Evolutionary conservation across 805 yeast genomes (phyloP).

Genomic region (Lipomyces spencermartinsiae): DNA sequence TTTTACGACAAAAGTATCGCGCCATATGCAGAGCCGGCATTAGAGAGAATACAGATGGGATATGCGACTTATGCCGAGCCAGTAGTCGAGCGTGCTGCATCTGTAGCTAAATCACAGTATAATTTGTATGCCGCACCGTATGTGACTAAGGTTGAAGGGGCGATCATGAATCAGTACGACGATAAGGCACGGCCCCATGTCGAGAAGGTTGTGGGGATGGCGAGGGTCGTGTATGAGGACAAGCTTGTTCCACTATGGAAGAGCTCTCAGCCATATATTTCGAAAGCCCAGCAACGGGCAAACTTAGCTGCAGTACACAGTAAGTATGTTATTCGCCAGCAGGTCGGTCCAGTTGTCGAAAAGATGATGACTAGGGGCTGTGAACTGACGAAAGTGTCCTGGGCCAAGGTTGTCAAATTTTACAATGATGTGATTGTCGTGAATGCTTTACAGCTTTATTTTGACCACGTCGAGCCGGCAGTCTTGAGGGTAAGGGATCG

Average conservation of each 20-base stretch:
- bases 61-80: constrained; percentile 11
- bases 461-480: constrained; percentile 8
- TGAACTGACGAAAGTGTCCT: neutral
- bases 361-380: neutral
- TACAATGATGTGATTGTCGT: constrained; percentile 12
- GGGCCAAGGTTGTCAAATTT: constrained; percentile 1
- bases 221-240: neutral
- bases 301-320: constrained; percentile 1
- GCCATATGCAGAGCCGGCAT: constrained; percentile 11
- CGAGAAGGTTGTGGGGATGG: constrained; percentile 6
- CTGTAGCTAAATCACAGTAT: constrained; percentile 10
- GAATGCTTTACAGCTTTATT: neutral
- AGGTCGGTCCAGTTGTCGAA: constrained; percentile 2
- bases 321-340: constrained; percentile 1
- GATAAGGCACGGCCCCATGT: constrained; percentile 7
- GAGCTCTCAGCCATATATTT: constrained; percentile 4
- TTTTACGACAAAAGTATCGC: neutral
- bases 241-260: constrained; percentile 4
- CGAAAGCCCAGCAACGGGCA: neutral
- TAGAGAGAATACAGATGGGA: neutral
- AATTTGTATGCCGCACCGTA: neutral
- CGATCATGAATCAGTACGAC: neutral
- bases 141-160: neutral
- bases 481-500: constrained; percentile 7
- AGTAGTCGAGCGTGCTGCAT: constrained; percentile 1